A percentile compares a stretch with the other conserved stretches of the same genome.
phyloP scores from a whole-genome alignment of 805 yeast genomes.

The Sugiyamaella lignohabitans region DNA sequence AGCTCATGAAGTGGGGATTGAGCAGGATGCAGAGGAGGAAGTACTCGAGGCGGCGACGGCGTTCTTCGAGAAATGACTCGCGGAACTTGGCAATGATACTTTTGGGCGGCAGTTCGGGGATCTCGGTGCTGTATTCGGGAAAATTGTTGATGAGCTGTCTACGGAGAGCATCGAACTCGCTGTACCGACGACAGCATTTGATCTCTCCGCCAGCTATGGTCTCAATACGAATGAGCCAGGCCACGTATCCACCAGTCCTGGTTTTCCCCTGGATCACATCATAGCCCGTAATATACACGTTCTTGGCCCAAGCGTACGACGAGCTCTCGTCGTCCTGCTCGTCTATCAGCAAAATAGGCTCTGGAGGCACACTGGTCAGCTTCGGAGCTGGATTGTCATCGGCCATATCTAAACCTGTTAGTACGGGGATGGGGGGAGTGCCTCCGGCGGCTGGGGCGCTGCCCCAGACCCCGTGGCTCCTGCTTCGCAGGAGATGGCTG shows the following conservation, averaged over 20 bases:
- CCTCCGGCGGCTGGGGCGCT: not conserved
- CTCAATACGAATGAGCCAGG: constrained; percentile 36
- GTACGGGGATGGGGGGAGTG: not conserved
- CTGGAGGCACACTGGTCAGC: constrained; percentile 18
- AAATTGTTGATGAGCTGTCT: constrained; percentile 32
- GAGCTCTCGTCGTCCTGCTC: not conserved
- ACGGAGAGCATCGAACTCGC: constrained; percentile 53
- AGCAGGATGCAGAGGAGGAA: constrained; percentile 40
- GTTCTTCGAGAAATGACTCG: constrained; percentile 32
- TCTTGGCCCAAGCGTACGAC: constrained; percentile 33
- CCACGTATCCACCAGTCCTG: constrained; percentile 37
- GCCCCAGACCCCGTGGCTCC: no score
- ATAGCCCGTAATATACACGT: constrained; percentile 36
- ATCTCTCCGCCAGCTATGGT: constrained; percentile 35
- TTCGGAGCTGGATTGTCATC: no score
- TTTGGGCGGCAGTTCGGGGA: constrained; percentile 45
- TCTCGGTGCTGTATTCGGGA: constrained; percentile 33
- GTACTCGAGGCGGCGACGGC: constrained; percentile 41
- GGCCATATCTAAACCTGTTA: not conserved
- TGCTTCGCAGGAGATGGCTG: no score
- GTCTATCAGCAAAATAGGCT: constrained; percentile 20
- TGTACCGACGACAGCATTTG: constrained; percentile 51
- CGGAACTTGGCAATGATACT: constrained; percentile 30
- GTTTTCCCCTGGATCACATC: constrained; percentile 35
- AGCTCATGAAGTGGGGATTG: constrained; percentile 33